Evolutionary conservation across 2,329 filamentous ascomycete genomes (phyloP).

Genomic region (Cladosporium colombiae): DNA sequence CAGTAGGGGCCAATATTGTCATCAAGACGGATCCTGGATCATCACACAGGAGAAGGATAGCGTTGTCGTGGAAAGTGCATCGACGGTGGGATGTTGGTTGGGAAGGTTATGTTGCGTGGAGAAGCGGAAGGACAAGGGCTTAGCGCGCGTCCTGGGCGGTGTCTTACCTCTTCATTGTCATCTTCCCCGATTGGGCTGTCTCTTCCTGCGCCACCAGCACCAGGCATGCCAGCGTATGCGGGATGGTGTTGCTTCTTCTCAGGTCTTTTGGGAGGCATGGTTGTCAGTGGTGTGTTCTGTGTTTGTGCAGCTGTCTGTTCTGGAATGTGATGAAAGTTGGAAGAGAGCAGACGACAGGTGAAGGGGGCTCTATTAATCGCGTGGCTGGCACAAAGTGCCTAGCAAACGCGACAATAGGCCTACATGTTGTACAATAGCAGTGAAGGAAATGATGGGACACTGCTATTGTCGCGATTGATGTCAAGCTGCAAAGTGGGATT

Average conservation of each 20-base stretch:
- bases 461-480: conserved; percentile 18
- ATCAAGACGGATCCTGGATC: conserved; percentile 25
- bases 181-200: conserved; percentile 63
- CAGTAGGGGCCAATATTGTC: conserved; percentile 29
- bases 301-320: conserved; percentile 6
- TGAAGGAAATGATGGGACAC: not conserved
- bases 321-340: conserved; percentile 17
- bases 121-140: conserved; percentile 22
- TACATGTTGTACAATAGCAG: conserved; percentile 18
- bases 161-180: conserved; percentile 57
- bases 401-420: conserved; percentile 25
- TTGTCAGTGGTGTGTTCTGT: conserved; percentile 29
- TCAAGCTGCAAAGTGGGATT: conserved; percentile 18
- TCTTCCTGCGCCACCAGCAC: conserved; percentile 61
- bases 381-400: conserved; percentile 24
- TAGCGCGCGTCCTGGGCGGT: conserved; percentile 33
- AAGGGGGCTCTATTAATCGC: not conserved
- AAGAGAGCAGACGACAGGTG: not conserved
- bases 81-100: conserved; percentile 23
- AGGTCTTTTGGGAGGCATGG: conserved; percentile 55
- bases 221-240: conserved; percentile 65
- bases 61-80: conserved; percentile 35
- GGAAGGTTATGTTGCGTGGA: conserved; percentile 25
- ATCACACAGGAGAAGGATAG: conserved; percentile 28
- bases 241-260: conserved; percentile 73